A percentile compares a stretch with the other conserved stretches of the same genome.
phyloP scores from a whole-genome alignment of 2,329 filamentous ascomycete species.

The Colletotrichum phormii region DNA sequence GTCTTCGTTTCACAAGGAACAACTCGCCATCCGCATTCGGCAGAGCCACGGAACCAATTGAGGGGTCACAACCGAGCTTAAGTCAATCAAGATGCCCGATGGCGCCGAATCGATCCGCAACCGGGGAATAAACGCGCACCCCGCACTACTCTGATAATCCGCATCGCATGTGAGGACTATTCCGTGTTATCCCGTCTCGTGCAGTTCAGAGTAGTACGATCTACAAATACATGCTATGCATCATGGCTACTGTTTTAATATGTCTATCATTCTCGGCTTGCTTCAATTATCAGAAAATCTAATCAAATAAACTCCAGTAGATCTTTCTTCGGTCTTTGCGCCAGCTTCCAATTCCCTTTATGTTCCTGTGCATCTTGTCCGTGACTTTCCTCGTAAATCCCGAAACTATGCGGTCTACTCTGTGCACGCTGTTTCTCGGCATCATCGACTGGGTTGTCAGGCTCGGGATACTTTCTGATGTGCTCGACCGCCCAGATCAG shows the following conservation, averaged over 20 bases:
- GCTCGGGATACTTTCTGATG: constrained; percentile 59
- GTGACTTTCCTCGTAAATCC: background rate
- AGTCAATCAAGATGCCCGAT: background rate
- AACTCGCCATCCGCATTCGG: background rate
- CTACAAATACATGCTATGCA: too few species aligned
- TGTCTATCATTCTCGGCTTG: too few species aligned
- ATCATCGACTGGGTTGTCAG: constrained; percentile 38
- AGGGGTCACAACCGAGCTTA: background rate
- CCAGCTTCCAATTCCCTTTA: background rate
- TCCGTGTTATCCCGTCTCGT: background rate
- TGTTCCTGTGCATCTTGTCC: background rate
- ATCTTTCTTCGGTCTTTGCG: constrained; percentile 18
- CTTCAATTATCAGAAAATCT: background rate
- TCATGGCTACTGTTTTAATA: too few species aligned
- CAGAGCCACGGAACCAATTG: background rate
- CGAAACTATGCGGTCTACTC: background rate
- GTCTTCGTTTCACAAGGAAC: background rate
- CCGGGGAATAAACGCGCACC: background rate
- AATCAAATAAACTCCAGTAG: constrained; percentile 21
- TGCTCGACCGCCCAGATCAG: constrained; percentile 61
- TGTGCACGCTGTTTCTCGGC: background rate
- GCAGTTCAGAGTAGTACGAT: too few species aligned
- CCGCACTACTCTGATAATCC: background rate
- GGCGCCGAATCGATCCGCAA: background rate
- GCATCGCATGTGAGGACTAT: background rate